Evolutionary conservation across 805 yeast species (phyloP), one percentile per base, ranked within the genome.

Genomic region (Metschnikowia anglica): DNA sequence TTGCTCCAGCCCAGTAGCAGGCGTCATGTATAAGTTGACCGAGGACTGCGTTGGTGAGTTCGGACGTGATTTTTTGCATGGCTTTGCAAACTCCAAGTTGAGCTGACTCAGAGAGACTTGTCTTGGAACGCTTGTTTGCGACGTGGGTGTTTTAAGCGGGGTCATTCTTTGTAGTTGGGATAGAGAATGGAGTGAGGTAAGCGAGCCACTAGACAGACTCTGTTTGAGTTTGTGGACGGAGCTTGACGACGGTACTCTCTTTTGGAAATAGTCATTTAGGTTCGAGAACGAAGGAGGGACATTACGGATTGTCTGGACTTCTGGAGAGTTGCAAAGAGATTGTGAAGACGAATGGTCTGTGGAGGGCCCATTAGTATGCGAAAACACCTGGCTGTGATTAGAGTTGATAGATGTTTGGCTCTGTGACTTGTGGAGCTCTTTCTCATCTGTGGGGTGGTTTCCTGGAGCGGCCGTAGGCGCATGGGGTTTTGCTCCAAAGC

Each of bases 31-130:
- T 26, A 49, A 29, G 30, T 40, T 42, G 26, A 43, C 38, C 11
- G 47, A 33, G 3, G 55, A 32, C 30, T 38, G 53, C 3, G 54
- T 59, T 17, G 80, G 80, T 9, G 78, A 72, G 53, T 65, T 72
- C 23, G 79, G 79, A 47, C 79, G 60, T 12, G 77, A 72, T 52
- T 68, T 72, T 58, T 73, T 74, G 23, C 43, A 35, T 15, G 59
- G 57, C 43, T 56, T 63, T 36, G 54, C 58, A 38, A 68, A 68
- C 53, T 70, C 74, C 31, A 68, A 49, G 53, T 66, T 67, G 40
- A 63, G 59, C 54, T 58, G 64, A 26, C 62, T 61, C 44, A 63
- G 61, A 37, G 69, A 60, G 15, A 41, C 47, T 37, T 59, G 44
- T 18, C 44, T 27, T 3, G 44, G 44, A 27, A 41, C 34, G 23